These are phyloP conservation scores for Theobroma cacao DNA, from an alignment of 345 rosid species.

Conservation along the genomic window DNA sequence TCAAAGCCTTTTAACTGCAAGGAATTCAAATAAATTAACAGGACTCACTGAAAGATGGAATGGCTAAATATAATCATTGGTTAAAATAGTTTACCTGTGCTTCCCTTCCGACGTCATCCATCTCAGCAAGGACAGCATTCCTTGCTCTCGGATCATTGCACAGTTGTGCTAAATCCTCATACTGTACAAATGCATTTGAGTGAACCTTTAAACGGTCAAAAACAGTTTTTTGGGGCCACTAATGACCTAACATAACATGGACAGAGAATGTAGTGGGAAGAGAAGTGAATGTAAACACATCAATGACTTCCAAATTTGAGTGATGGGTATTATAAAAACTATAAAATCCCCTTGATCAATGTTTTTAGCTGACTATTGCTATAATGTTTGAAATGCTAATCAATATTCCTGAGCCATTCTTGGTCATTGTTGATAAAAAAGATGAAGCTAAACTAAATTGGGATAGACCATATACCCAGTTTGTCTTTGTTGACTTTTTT, in stretches of 20 bases:
- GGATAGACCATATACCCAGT: not conserved
- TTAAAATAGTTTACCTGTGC: constrained; percentile 47
- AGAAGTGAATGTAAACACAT: not conserved
- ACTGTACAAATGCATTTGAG: constrained; percentile 35
- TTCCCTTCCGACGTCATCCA: constrained; percentile 68
- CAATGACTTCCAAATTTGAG: not conserved
- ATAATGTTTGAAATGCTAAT: not conserved
- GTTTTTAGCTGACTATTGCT: not conserved
- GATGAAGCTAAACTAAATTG: not conserved
- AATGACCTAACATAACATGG: not conserved
- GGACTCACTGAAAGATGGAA: not conserved
- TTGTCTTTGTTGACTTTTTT: not conserved
- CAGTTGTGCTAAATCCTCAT: constrained; percentile 55
- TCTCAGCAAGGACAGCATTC: constrained; percentile 68
- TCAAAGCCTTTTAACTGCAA: constrained; percentile 69
- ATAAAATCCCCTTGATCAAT: not conserved
- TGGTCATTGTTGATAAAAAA: not conserved
- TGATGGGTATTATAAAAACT: not conserved
- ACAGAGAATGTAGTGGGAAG: not conserved
- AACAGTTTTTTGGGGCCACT: not conserved
- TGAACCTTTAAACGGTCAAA: constrained; percentile 3
- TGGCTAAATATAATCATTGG: not conserved
- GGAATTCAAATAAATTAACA: not conserved
- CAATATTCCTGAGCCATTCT: not conserved
- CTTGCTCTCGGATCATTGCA: constrained; percentile 63